Base-by-base conservation (phyloP, 2,329 filamentous ascomycete species). In the Myotisia sp. region DNA sequence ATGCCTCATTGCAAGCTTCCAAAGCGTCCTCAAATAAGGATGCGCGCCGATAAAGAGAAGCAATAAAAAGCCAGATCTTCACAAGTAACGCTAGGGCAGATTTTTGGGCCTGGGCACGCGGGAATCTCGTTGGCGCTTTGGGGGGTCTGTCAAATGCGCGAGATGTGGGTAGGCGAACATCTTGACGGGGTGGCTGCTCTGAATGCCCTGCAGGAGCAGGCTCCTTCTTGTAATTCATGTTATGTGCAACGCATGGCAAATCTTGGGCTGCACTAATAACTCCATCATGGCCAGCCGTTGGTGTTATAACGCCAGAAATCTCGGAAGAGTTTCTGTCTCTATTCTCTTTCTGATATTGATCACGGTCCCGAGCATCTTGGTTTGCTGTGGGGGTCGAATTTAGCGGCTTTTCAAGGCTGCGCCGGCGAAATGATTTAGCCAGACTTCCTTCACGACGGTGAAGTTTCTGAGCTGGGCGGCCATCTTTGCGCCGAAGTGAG, bases 11-110 rank as follows among this genome's bases (percentile, higher is more conserved):
- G 18, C 86, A 72, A 5, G 87, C 84, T 34, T 77, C 81, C 45
- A 72, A 73, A 8, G 81, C 76, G 52, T 95, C 87, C 13, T 86
- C 78, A 36, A 74, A 73, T 62, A 92, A 74, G 6, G 71, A 71
- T 5, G 87, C 83, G 34, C 84, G 73, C 18, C 84, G 74, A 52
- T 95, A 98, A 43, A 95, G 76, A 0, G 79, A 79, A 2, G 84
- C 79, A 41, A 94, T 84, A 51, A 90, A 79, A 6, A 94, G 65
- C 90, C 90, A 98, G 20, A 94, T 76, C 44, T 78, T 79, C 13
- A 85, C 64, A 10, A 98, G 57, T 7, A 76, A 51, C 3, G 64
- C 63, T 8, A 73, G 59, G 10, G 65, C 68, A 38, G 74, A 69
- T 35, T 66, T 67, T 33, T 70, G 64, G 32, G 65, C 62, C 40